Evolutionary conservation across 1,139 yeast genomes (phyloP).

Genomic region (Magnusiomyces suaveolens): DNA sequence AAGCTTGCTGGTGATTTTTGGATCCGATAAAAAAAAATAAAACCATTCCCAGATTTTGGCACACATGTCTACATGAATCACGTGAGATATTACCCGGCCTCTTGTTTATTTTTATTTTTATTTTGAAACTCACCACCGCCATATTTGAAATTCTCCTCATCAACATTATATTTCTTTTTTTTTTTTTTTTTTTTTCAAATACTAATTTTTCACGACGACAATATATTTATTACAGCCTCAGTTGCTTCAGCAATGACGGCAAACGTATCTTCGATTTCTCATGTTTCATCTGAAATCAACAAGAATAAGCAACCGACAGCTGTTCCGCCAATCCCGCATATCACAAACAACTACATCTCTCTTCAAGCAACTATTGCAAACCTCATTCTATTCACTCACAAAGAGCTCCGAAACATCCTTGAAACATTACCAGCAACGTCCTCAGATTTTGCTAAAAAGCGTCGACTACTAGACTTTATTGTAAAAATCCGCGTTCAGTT

Average conservation of each 20-base stretch:
- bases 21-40: too few species aligned
- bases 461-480: slow-evolving; percentile 55
- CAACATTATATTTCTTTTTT: too few species aligned
- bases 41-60: too few species aligned
- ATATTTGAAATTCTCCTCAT: too few species aligned
- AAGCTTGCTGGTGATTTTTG: too few species aligned
- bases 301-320: not conserved
- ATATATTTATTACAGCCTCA: too few species aligned
- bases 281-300: not conserved
- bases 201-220: too few species aligned
- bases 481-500: slow-evolving; percentile 71
- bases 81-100: too few species aligned
- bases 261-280: not conserved
- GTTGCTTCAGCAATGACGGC: not conserved
- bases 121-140: too few species aligned
- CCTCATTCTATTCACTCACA: slow-evolving; percentile 53
- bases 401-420: slow-evolving; percentile 52
- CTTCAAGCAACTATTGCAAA: slow-evolving; percentile 49
- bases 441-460: slow-evolving; percentile 55
- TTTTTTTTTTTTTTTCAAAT: too few species aligned
- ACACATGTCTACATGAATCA: too few species aligned
- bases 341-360: slow-evolving; percentile 61
- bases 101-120: too few species aligned
- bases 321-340: slow-evolving; percentile 66
- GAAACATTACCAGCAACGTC: slow-evolving; percentile 51